These are phyloP conservation scores for Pythium insidiosum DNA, from an alignment of 352 stramenopile genomes.

Conservation along the genomic window DNA sequence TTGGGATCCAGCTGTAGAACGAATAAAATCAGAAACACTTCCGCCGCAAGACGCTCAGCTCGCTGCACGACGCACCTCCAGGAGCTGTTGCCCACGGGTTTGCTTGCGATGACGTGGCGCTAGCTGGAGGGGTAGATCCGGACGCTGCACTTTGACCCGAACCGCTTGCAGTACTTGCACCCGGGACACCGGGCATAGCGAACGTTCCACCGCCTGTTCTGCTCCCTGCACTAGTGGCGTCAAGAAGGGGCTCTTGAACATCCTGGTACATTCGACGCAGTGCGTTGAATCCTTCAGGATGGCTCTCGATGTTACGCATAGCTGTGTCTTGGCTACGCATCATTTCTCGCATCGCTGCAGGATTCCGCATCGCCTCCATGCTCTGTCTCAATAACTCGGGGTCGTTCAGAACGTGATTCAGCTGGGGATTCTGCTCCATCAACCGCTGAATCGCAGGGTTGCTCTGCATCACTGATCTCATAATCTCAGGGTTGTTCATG, in stretches of 20 bases:
- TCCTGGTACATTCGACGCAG: conserved; percentile 92
- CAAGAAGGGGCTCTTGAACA: conserved; percentile 95
- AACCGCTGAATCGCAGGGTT: conserved; percentile 95
- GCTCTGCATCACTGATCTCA: conserved; percentile 92
- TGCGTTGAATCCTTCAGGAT: conserved; percentile 96
- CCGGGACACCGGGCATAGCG: conserved; percentile 75
- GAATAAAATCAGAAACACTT: too few species aligned
- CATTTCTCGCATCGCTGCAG: conserved; percentile 92
- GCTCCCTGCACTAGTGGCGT: conserved; percentile 63
- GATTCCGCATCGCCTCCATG: conserved; percentile 97
- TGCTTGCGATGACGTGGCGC: conserved; percentile 15
- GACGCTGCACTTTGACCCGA: not conserved
- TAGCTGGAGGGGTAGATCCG: not conserved
- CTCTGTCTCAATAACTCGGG: conserved; percentile 91
- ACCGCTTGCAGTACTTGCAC: conserved; percentile 20
- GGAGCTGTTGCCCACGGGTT: conserved; percentile 50
- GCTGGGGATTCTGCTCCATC: conserved; percentile 93
- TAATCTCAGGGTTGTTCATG: conserved; percentile 94
- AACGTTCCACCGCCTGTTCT: conserved; percentile 55
- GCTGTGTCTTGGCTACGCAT: conserved; percentile 97
- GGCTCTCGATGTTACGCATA: conserved; percentile 95
- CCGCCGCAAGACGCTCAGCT: not conserved
- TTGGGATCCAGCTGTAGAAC: too few species aligned
- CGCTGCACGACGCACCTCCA: not conserved
- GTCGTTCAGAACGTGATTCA: conserved; percentile 95